phyloP scores from a whole-genome alignment of 1,284 basidiomycete genomes.

The Pseudozyma tsukubaensis region DNA sequence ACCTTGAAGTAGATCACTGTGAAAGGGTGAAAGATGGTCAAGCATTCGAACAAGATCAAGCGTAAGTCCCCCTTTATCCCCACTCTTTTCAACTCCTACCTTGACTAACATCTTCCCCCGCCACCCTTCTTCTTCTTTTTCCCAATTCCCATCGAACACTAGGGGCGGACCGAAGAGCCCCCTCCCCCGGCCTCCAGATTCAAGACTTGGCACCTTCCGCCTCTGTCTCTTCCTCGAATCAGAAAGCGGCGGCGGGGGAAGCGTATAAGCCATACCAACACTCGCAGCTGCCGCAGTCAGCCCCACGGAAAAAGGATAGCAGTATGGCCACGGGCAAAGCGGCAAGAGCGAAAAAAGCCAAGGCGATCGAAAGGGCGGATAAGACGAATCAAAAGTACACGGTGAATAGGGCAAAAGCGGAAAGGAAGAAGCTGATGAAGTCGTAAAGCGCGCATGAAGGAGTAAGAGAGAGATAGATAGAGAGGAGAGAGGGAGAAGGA shows the following conservation, averaged over 20 bases:
- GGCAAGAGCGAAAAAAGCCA: slow-evolving; percentile 34
- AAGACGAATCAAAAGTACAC: slow-evolving; percentile 40
- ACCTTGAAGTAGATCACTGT: no score
- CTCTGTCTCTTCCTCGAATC: background rate
- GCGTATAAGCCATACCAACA: slow-evolving; percentile 42
- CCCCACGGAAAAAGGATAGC: slow-evolving; percentile 7
- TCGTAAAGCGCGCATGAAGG: slow-evolving; percentile 11
- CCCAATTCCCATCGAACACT: background rate
- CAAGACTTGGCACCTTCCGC: slow-evolving; percentile 23
- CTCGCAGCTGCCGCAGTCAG: slow-evolving; percentile 16
- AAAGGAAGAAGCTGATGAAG: slow-evolving; percentile 48
- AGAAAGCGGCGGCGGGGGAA: background rate
- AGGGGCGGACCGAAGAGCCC: slow-evolving; percentile 40
- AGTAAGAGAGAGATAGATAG: background rate
- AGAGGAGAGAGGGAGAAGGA: no score
- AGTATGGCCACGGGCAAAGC: slow-evolving; percentile 16
- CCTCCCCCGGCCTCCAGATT: slow-evolving; percentile 32
- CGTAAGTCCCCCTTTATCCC: slow-evolving; percentile 7
- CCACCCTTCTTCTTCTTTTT: background rate
- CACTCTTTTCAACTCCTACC: background rate
- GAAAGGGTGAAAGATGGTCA: no score
- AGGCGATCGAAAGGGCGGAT: slow-evolving; percentile 49
- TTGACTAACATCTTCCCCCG: background rate
- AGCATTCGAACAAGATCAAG: slow-evolving; percentile 39
- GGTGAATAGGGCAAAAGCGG: slow-evolving; percentile 30